Percentiles rank a stretch among this genome's conserved stretches.
Conservation (phyloP, 176 grass and related monocot species). For the Oryza longistaminata region DNA sequence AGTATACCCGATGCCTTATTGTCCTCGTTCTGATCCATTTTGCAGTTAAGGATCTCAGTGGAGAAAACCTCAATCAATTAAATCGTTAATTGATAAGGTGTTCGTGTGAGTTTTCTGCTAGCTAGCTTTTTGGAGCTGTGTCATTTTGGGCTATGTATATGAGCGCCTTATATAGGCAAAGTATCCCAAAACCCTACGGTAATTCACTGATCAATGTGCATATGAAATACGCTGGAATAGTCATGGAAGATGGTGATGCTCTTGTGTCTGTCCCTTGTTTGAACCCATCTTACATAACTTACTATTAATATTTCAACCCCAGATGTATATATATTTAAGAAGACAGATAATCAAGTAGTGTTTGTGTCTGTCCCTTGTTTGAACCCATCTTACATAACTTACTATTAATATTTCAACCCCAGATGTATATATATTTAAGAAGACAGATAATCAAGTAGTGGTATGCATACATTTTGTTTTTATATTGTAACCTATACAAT, state of each 20-base stretch:
- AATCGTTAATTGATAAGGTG: background rate
- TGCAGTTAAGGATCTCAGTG: background rate
- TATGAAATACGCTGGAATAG: background rate
- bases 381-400: no score
- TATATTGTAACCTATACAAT: no score
- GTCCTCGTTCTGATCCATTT: no score
- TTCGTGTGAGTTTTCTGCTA: background rate
- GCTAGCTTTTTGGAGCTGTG: background rate
- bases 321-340: background rate
- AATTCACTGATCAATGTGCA: background rate
- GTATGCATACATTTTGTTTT: no score
- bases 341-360: no score
- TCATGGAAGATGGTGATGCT: background rate
- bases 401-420: no score
- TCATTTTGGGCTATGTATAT: background rate
- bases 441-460: no score
- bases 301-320: no score
- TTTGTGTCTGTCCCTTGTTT: no score
- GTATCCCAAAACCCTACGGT: background rate
- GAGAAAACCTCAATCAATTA: background rate
- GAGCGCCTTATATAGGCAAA: background rate
- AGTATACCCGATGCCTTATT: no score
- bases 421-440: background rate
- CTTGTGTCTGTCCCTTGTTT: background rate
- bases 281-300: no score